Base-by-base conservation (phyloP, 257 asterid genomes). In the Solanum paucissectum region DNA sequence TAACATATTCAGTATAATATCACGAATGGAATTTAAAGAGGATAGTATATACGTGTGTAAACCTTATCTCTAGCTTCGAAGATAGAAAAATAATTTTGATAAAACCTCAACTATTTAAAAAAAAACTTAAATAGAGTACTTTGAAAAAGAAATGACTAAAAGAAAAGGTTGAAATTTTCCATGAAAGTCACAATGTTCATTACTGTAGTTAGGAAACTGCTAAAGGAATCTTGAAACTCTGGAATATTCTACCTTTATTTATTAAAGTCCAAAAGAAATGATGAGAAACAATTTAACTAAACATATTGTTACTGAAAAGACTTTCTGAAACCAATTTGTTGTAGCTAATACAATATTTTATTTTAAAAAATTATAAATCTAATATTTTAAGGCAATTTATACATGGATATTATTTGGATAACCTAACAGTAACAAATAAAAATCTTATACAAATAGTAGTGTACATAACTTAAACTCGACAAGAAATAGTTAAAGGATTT, bases 151-250 rank as follows among this genome's bases (percentile, higher is more conserved):
- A 25, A 66, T 60, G 72, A 72, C 14, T 72, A 72, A 7, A 7
- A 33, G 2, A 36, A 74, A 74, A 10, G 32, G 83, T 40, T n/a
- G 13, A 77, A 7, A 4, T 25, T 40, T 77, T 77, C 62, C 60
- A n/a, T 77, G 62, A 77, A 77, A 77, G 62, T 16, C 62, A 77
- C 60, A 77, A 40, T 5, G 84, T 42, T 77, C 84, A 40, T 32
- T 32, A 71, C 46, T n/a, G 9, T 60, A 60, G 12, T 55, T 9
- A 60, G 13, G 69, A 60, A 60, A 23, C 25, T 60, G 69, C 29
- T 60, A 60, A 60, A 60, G 69, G 69, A 60, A 60, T 60, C 69
- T 60, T 60, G 69, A 9, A 60, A 60, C 69, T 60, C 64, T 23
- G 69, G 69, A 60, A 23, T 60, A 60, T 60, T n/a, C 69, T 29